These are phyloP conservation scores for Boletus albobrunnescens DNA, from an alignment of 1,284 basidiomycete genomes.

Conservation along the genomic window DNA sequence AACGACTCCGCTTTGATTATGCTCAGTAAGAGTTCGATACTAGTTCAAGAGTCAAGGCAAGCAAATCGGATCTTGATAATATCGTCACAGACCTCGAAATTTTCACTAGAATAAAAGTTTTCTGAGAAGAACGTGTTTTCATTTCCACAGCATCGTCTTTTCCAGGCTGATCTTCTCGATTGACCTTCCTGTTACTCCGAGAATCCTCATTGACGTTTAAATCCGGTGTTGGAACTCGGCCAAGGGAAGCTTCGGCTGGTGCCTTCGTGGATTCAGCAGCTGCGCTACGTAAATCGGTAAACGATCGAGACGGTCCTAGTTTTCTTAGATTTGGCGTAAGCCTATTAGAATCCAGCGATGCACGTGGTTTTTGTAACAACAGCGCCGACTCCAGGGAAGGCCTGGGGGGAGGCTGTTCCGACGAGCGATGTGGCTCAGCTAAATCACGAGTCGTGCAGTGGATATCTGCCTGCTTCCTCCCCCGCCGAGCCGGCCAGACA, in stretches of 20 bases:
- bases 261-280: conserved; percentile 37
- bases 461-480: conserved; percentile 34
- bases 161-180: conserved; percentile 26
- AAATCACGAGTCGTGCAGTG: conserved; percentile 13
- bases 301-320: conserved; percentile 61
- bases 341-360: conserved; percentile 27
- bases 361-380: conserved; percentile 33
- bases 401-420: conserved; percentile 22
- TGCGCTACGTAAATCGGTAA: conserved; percentile 60
- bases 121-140: conserved; percentile 73
- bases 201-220: conserved; percentile 24
- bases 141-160: conserved; percentile 65
- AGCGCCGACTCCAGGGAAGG: conserved; percentile 47
- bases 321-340: conserved; percentile 41
- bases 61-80: conserved; percentile 11
- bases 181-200: conserved; percentile 18
- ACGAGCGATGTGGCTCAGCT: conserved; percentile 17
- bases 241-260: conserved; percentile 20
- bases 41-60: conserved; percentile 29
- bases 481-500: conserved; percentile 69
- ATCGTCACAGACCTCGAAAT: conserved; percentile 59
- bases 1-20: conserved; percentile 70
- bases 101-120: conserved; percentile 80
- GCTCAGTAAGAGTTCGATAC: conserved; percentile 64
- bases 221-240: conserved; percentile 19